Base-by-base conservation (phyloP, 2,329 filamentous ascomycete species). In the Beauveria sp. region DNA sequence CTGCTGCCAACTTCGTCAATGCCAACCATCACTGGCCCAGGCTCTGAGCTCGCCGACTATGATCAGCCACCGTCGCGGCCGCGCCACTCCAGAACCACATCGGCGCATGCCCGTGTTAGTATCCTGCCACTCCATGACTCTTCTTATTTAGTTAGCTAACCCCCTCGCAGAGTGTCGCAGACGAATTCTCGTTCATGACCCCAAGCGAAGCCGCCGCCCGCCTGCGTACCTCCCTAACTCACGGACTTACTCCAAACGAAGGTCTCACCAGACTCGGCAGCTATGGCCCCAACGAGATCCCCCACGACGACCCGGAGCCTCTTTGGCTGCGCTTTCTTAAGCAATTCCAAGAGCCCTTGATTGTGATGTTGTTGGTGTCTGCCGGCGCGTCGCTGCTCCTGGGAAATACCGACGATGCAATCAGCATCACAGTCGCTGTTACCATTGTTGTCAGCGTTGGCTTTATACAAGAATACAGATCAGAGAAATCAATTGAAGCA, bases 361-460 rank as follows among this genome's bases (percentile, higher is more conserved):
- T 99, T 64, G 76, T 97, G 24, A 82, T 99, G n/a, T 82, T 99
- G 18, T 83, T 99, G 24, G 89, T 86, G 7, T 97, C 94, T 3
- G 93, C 94, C 0, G 88, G 83, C 20, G 88, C 96, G 44, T 97
- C 93, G 0, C 84, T 97, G 54, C 75, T 97, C 48, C 88, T 99
- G 73, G 92, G 92, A 56, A 99, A 99, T 70, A 86, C 88, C 70
- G 93, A 97, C 68, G 96, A 99, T 76, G 93, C 93, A 6, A 78
- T 99, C 68, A 97, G 93, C 74, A 99, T 99, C 70, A 90, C 93
- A 0, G 87, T 96, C 37, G 94, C 94, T 2, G 94, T 99, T 24
- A 96, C 92, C 28, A 99, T 99, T 67, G 94, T 99, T 6, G 92
- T 99, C 26, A 89, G 89, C 0, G 94, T 99, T 47, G 94, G 93